Base-by-base conservation (phyloP, 805 yeast genomes). In the Ogataea methylovora region DNA sequence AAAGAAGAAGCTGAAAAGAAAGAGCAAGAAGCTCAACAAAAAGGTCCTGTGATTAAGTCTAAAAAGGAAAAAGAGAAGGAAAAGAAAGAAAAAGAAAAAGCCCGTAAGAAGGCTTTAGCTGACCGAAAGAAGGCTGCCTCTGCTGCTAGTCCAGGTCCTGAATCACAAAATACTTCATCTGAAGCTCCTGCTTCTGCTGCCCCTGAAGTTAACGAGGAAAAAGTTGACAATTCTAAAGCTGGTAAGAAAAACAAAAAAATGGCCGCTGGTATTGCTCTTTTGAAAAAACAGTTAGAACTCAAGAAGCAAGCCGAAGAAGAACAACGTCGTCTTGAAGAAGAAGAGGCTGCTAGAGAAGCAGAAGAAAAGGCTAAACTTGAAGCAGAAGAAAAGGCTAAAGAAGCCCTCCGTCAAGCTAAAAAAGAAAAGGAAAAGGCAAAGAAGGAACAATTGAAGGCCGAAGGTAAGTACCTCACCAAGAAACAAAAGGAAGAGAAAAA, bases 11-110 rank as follows among this genome's bases (percentile, higher is more conserved):
- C 73, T 32, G 51, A 52, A n/a, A 53, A 48, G 41, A 75, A 69
- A 32, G 61, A 55, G 22, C 5, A 17, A 8, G 39, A 37, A 16
- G 39, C 39, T 11, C 40, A 41, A 35, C 49, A 47, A 25, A 51
- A 52, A 36, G 86, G 74, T 21, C 86, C 90, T 31, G 72, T 76
- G 44, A 69, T 87, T 53, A 86, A 88, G 61, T 76, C 90, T 38
- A 92, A 90, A 73, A 87, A 90, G 63, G 97, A 84, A 53, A 84
- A 83, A 63, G 94, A 90, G 65, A 88, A 80, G 66, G 95, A 92
- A 61, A 85, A 84, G 76, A 94, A 90, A 60, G 95, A 88, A 59
- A 77, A 75, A 45, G 94, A 84, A 56, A 90, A 90, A 69, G 84
- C 80, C 48, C 73, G 79, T 60, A 90, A 90, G 80, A 87, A 85